Conservation (phyloP, 768 basidiomycete genomes). For the Myochromella boudieri region DNA sequence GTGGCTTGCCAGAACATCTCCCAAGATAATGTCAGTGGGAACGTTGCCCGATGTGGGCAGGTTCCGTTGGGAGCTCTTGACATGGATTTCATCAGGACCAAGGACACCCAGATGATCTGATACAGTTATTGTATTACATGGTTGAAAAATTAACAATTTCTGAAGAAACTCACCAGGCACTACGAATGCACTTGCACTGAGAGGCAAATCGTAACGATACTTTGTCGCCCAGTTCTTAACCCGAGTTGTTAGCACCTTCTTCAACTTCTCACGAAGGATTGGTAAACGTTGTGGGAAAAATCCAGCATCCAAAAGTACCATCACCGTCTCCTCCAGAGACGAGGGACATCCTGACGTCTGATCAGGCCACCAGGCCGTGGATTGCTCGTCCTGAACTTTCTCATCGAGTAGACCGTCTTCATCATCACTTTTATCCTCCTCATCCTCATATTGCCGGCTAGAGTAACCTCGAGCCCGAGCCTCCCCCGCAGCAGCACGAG, state of each 20-base stretch:
- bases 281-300: conserved; percentile 51
- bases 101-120: conserved; percentile 55
- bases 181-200: conserved; percentile 62
- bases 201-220: conserved; percentile 50
- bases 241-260: conserved; percentile 43
- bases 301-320: conserved; percentile 58
- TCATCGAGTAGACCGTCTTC: conserved; percentile 32
- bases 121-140: not conserved
- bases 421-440: conserved; percentile 35
- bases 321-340: conserved; percentile 58
- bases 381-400: conserved; percentile 31
- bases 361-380: conserved; percentile 73
- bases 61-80: conserved; percentile 47
- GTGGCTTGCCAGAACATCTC: conserved; percentile 54
- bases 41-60: conserved; percentile 42
- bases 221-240: conserved; percentile 42
- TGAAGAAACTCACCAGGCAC: conserved; percentile 48
- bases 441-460: conserved; percentile 38
- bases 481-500: conserved; percentile 31
- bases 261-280: conserved; percentile 54
- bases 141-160: not conserved
- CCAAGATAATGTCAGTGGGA: conserved; percentile 48
- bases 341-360: conserved; percentile 63
- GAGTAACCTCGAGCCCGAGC: conserved; percentile 46
- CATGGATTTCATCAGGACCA: conserved; percentile 53